These are phyloP conservation scores for Peterozyma xylosa DNA, from an alignment of 805 yeast genomes.

Conservation along the genomic window DNA sequence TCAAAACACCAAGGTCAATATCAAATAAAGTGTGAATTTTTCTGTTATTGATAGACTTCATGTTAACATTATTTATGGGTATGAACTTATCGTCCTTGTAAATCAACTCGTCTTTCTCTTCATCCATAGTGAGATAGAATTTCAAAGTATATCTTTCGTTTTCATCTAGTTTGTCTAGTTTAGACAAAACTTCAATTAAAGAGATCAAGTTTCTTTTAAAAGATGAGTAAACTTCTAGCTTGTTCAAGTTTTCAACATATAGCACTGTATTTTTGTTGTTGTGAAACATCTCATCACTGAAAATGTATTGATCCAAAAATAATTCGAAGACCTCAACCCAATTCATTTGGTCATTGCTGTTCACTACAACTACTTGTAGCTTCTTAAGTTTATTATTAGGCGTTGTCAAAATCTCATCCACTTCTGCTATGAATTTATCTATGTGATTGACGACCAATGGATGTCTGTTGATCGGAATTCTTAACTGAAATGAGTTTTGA, in stretches of 20 bases:
- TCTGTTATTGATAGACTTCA: not conserved
- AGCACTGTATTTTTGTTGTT: not conserved
- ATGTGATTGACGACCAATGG: constrained; percentile 33
- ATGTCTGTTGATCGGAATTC: constrained; percentile 36
- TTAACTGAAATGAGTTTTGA: constrained; percentile 33
- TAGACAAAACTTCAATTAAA: not conserved
- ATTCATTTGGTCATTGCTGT: not conserved
- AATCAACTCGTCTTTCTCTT: not conserved
- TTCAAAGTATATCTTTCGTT: not conserved
- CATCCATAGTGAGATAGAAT: not conserved
- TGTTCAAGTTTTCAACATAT: not conserved
- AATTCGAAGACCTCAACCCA: constrained; percentile 2
- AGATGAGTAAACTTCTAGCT: constrained; percentile 1
- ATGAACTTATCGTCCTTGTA: not conserved
- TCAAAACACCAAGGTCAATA: constrained; percentile 2
- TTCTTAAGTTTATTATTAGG: not conserved
- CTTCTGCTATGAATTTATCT: constrained; percentile 16
- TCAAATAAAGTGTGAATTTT: constrained; percentile 1
- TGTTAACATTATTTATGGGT: not conserved
- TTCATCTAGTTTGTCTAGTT: not conserved
- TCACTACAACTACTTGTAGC: not conserved
- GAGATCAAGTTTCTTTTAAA: constrained; percentile 1
- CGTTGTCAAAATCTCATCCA: not conserved
- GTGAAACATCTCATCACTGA: not conserved
- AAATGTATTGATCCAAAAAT: constrained; percentile 1